phyloP scores from a whole-genome alignment of 805 yeast species.

The Saccharomycopsis fodiens region DNA sequence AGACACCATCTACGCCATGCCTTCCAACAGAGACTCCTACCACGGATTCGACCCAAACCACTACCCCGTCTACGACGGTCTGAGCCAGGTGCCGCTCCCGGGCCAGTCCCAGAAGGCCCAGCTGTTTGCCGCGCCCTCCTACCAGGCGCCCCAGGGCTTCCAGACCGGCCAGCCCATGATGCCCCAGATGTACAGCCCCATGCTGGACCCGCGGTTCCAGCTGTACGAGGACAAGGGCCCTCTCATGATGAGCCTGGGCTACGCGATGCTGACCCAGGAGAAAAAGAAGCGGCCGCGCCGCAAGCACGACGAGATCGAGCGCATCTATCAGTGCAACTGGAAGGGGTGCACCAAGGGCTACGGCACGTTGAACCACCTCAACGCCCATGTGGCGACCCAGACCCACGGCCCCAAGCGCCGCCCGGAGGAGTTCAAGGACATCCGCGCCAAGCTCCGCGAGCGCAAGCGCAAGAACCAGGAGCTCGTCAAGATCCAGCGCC shows the following conservation, averaged over 20 bases:
- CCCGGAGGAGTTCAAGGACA: conserved; percentile 47
- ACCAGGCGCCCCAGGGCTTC: background rate
- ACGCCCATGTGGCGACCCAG: conserved; percentile 47
- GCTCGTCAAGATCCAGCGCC: conserved; percentile 2
- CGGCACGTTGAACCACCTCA: conserved; percentile 53
- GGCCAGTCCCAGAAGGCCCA: background rate
- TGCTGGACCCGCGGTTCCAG: background rate
- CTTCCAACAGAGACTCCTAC: background rate
- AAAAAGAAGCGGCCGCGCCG: conserved; percentile 43
- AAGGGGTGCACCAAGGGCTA: conserved; percentile 44
- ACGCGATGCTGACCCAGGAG: conserved; percentile 7
- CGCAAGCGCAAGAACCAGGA: conserved; percentile 30
- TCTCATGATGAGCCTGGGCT: background rate
- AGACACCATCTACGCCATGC: conserved; percentile 1
- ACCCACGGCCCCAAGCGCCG: conserved; percentile 46
- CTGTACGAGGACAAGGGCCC: background rate
- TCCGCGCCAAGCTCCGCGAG: conserved; percentile 37
- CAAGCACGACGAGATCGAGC: conserved; percentile 47
- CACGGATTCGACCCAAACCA: background rate
- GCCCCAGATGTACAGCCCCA: background rate
- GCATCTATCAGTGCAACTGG: conserved; percentile 43
- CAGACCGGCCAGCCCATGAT: conserved; percentile 1
- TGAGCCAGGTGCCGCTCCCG: background rate
- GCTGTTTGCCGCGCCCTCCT: background rate
- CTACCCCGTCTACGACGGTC: background rate